A percentile compares a stretch with the other conserved stretches of the same genome.
phyloP scores from a whole-genome alignment of 2,329 filamentous ascomycete genomes.

The Trichoderma endophyticum region DNA sequence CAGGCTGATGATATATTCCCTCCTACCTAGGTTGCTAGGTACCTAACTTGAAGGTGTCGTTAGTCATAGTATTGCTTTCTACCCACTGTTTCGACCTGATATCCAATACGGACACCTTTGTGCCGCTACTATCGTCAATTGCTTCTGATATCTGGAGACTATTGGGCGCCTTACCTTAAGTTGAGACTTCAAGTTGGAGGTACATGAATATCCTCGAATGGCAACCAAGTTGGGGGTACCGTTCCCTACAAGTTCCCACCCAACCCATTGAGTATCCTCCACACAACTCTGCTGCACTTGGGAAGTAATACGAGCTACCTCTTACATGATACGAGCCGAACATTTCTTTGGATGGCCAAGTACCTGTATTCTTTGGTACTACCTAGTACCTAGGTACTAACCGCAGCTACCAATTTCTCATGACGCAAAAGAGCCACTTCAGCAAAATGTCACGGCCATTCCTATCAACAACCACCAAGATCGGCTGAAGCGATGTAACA shows the following conservation, averaged over 20 bases:
- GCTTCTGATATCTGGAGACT: background rate
- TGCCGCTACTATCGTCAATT: background rate
- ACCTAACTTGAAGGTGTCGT: background rate
- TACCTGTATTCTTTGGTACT: background rate
- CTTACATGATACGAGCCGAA: background rate
- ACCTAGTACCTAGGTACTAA: background rate
- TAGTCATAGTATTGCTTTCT: background rate
- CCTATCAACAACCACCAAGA: background rate
- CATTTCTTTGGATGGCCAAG: background rate
- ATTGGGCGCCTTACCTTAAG: background rate
- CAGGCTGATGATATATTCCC: background rate
- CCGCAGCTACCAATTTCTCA: background rate
- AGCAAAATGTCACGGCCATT: background rate
- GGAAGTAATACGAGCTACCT: background rate
- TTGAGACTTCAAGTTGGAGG: background rate
- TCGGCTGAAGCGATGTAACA: background rate
- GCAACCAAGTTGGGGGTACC: background rate
- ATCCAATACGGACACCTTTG: background rate
- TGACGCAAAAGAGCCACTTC: background rate
- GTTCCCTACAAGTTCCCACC: background rate
- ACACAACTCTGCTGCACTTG: background rate
- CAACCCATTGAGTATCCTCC: background rate
- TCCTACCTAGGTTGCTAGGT: background rate
- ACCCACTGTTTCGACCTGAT: background rate
- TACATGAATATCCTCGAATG: background rate